A percentile compares a stretch with the other conserved stretches of the same genome.
phyloP scores from a whole-genome alignment of 2,329 filamentous ascomycete species.

The Immersiporthe knoxdaviesiana region DNA sequence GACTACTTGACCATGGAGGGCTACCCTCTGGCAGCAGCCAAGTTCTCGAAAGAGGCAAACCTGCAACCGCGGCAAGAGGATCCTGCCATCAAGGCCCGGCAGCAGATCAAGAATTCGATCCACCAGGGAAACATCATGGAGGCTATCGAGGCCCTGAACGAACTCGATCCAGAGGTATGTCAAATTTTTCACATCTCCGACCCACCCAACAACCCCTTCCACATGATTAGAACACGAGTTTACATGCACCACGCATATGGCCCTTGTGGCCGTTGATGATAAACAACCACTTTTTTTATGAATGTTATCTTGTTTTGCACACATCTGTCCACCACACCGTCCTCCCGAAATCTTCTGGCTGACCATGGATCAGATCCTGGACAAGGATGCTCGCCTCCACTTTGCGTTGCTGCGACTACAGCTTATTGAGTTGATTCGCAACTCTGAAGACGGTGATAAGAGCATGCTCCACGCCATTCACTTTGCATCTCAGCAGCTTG shows the following conservation, averaged over 20 bases:
- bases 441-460: conserved; percentile 69
- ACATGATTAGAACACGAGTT: conserved; percentile 90
- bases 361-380: conserved; percentile 71
- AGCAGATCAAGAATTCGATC: conserved; percentile 83
- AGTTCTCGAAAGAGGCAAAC: conserved; percentile 93
- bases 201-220: conserved; percentile 41
- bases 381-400: conserved; percentile 79
- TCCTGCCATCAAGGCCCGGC: conserved; percentile 74
- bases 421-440: conserved; percentile 88
- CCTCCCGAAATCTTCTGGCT: conserved; percentile 18
- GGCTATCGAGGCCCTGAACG: conserved; percentile 86
- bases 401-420: conserved; percentile 90
- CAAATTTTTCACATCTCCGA: conserved; percentile 8
- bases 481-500: conserved; percentile 86
- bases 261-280: conserved; percentile 88
- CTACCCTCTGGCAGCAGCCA: conserved; percentile 88
- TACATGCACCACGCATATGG: conserved; percentile 99
- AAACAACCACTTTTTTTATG: conserved; percentile 75
- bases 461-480: conserved; percentile 73
- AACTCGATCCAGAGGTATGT: conserved; percentile 83
- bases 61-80: conserved; percentile 73
- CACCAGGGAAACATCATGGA: conserved; percentile 82
- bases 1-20: conserved; percentile 97
- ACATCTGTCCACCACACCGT: conserved; percentile 37
- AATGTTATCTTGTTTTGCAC: conserved; percentile 50